phyloP scores from a whole-genome alignment of 1,139 yeast genomes.

The Geotrichum bryndzae region DNA sequence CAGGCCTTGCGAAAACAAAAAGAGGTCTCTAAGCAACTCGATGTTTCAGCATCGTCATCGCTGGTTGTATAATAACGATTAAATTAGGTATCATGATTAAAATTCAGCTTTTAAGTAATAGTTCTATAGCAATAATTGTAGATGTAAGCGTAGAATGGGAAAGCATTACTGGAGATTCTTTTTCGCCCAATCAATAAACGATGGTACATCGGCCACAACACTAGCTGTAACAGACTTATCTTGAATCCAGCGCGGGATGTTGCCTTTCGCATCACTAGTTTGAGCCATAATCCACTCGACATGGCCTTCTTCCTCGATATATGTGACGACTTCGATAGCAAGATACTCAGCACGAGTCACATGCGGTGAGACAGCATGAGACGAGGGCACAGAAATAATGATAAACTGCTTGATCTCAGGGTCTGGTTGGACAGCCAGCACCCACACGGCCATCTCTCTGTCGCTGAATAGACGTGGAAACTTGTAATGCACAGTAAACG shows the following conservation, averaged over 20 bases:
- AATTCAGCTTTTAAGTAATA: background rate
- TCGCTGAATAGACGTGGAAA: constrained; percentile 45
- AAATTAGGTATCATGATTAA: background rate
- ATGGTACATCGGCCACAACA: constrained; percentile 63
- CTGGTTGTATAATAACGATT: background rate
- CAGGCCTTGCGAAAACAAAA: constrained; percentile 38
- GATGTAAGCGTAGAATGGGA: background rate
- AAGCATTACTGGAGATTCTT: constrained; percentile 1
- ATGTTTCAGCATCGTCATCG: background rate
- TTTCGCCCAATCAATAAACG: constrained; percentile 47
- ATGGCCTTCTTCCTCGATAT: constrained; percentile 37
- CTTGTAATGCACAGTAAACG: constrained; percentile 39
- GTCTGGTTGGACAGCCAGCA: constrained; percentile 39
- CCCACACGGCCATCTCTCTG: constrained; percentile 57
- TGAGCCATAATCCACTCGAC: constrained; percentile 63
- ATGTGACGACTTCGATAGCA: constrained; percentile 51
- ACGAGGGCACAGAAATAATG: constrained; percentile 48
- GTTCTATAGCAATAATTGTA: background rate
- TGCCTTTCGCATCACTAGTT: constrained; percentile 61
- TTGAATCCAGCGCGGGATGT: constrained; percentile 58
- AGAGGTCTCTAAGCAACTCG: constrained; percentile 29
- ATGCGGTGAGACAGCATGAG: constrained; percentile 25
- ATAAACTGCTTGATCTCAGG: constrained; percentile 39
- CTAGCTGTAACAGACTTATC: constrained; percentile 50
- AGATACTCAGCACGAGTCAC: constrained; percentile 41